Percentiles rank a stretch among this genome's conserved stretches.
These are phyloP conservation scores for Talaromyces sp. DNA, from an alignment of 2,329 filamentous ascomycete species.

Conservation along the genomic window DNA sequence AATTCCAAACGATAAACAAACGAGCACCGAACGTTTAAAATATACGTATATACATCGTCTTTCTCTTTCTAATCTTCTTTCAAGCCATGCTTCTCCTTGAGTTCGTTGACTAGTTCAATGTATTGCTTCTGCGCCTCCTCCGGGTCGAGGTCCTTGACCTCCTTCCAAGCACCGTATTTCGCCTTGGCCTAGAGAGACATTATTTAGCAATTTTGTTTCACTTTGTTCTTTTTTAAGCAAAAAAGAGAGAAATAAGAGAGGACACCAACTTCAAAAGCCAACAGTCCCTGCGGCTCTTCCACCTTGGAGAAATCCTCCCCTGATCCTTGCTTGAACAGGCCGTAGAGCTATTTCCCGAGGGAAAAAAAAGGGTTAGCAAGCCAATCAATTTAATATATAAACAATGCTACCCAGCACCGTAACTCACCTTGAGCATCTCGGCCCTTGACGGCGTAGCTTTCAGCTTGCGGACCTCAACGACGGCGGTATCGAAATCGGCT, in stretches of 20 bases:
- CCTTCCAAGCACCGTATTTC: conserved; percentile 74
- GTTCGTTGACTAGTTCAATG: conserved; percentile 62
- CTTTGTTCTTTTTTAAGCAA: not conserved
- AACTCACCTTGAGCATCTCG: too few species aligned
- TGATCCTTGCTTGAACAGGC: conserved; percentile 31
- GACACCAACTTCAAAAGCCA: conserved; percentile 34
- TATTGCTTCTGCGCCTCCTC: conserved; percentile 71
- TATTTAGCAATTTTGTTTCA: not conserved
- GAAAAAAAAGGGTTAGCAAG: conserved; percentile 8
- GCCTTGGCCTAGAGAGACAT: conserved; percentile 58
- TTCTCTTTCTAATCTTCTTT: not conserved
- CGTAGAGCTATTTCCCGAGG: conserved; percentile 25
- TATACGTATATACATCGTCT: not conserved
- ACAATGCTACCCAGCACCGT: too few species aligned
- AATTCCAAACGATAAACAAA: too few species aligned
- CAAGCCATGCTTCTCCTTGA: conserved; percentile 62
- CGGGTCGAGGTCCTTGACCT: conserved; percentile 46
- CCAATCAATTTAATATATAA: too few species aligned
- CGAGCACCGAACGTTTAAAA: too few species aligned
- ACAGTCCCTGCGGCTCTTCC: conserved; percentile 14
- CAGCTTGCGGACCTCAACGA: too few species aligned
- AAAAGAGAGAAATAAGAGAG: not conserved
- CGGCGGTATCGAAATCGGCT: too few species aligned
- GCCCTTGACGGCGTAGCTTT: too few species aligned
- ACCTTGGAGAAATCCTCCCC: not conserved